Evolutionary conservation across 805 yeast species (phyloP).

Genomic region (Myxozyma geophila): DNA sequence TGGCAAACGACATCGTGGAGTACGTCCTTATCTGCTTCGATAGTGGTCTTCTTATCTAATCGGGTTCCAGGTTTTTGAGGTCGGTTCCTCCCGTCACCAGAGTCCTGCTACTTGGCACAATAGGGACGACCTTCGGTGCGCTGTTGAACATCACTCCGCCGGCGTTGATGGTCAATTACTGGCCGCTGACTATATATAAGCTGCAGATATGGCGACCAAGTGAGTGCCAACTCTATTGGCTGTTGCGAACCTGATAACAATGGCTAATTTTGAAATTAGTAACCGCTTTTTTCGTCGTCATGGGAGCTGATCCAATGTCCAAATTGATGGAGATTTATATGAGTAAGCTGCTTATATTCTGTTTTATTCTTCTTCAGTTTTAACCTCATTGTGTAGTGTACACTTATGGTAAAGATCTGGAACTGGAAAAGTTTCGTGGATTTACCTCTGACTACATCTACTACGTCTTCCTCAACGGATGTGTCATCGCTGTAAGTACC

Average conservation of each 20-base stretch:
- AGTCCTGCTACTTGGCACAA: constrained; percentile 33
- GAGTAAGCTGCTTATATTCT: constrained; percentile 22
- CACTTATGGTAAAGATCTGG: constrained; percentile 38
- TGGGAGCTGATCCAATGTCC: constrained; percentile 36
- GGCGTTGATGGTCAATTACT: constrained; percentile 27
- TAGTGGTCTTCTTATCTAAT: neutral
- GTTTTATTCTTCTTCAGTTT: neutral
- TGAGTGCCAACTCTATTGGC: neutral
- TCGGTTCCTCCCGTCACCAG: constrained; percentile 38
- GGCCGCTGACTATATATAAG: constrained; percentile 32
- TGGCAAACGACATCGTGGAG: constrained; percentile 36
- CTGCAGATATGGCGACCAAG: constrained; percentile 33
- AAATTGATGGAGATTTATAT: constrained; percentile 38
- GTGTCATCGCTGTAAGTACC: constrained; percentile 33
- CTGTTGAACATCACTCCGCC: constrained; percentile 30
- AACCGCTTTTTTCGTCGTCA: constrained; percentile 35
- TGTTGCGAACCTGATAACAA: neutral
- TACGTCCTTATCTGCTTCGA: constrained; percentile 10
- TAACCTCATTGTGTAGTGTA: constrained; percentile 29
- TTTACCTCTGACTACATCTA: constrained; percentile 38
- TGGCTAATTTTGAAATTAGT: constrained; percentile 11
- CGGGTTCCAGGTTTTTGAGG: constrained; percentile 24
- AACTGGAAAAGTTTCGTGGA: constrained; percentile 36
- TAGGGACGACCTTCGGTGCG: constrained; percentile 35
- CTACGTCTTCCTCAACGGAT: constrained; percentile 36